Percentiles rank a stretch among this genome's conserved stretches.
phyloP scores from a whole-genome alignment of 2,329 filamentous ascomycete genomes.

The Neofusicoccum cordaticola region DNA sequence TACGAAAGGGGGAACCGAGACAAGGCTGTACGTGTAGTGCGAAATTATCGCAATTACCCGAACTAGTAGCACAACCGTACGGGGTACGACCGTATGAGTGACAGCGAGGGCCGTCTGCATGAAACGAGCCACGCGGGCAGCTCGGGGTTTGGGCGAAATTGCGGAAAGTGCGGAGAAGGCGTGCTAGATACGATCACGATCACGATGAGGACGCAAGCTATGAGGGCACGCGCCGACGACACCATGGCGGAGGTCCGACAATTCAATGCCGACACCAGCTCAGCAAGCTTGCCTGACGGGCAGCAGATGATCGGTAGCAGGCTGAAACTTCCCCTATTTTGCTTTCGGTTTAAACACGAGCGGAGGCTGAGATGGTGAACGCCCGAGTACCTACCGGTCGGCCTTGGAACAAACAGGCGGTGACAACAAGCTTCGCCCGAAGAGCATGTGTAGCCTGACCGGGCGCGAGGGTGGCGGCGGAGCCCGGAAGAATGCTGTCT shows the following conservation, averaged over 20 bases:
- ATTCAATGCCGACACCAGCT: not conserved
- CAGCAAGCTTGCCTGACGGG: not conserved
- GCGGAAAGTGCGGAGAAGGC: constrained; percentile 9
- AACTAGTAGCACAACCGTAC: not conserved
- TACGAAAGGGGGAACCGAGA: not conserved
- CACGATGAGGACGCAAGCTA: not conserved
- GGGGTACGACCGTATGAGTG: not conserved
- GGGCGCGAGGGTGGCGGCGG: not conserved
- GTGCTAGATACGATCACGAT: not conserved
- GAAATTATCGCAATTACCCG: not conserved
- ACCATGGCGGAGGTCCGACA: not conserved
- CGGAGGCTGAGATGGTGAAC: not conserved
- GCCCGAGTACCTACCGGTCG: not conserved
- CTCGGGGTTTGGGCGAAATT: not conserved
- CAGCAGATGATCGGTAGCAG: not conserved
- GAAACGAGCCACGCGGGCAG: not conserved
- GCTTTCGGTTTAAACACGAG: not conserved
- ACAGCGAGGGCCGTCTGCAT: not conserved
- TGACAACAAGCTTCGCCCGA: not conserved
- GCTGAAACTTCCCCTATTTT: constrained; percentile 12
- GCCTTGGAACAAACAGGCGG: not conserved
- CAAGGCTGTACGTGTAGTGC: not conserved
- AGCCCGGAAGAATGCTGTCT: not conserved
- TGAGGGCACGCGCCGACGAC: not conserved
- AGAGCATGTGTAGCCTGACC: not conserved